Conservation (phyloP, 345 rosid species). For the Pugionium cornutum region DNA sequence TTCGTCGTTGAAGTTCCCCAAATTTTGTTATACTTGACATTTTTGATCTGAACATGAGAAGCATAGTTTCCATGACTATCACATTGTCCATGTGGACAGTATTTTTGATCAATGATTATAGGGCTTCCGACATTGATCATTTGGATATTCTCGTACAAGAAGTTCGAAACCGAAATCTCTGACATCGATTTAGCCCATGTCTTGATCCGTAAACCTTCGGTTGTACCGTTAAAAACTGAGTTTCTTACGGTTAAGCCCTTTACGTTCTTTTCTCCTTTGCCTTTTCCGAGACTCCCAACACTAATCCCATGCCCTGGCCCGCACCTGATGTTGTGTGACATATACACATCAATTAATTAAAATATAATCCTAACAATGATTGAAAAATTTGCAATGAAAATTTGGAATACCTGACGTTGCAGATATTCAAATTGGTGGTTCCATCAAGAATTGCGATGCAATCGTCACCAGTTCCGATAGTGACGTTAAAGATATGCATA, state of each 20-base stretch:
- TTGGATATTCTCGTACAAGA: slow-evolving; percentile 35
- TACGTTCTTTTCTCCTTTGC: slow-evolving; percentile 18
- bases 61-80: slow-evolving; percentile 22
- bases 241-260: slow-evolving; percentile 30
- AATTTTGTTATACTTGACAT: slow-evolving; percentile 33
- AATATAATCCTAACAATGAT: too few relatives aligned
- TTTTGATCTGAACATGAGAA: slow-evolving; percentile 45
- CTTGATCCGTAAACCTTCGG: slow-evolving; percentile 38
- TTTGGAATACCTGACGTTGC: slow-evolving; percentile 22
- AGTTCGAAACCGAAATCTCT: slow-evolving; percentile 20
- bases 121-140: slow-evolving; percentile 39
- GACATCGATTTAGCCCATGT: slow-evolving; percentile 39
- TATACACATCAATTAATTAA: background rate
- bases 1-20: slow-evolving; percentile 44
- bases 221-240: slow-evolving; percentile 35
- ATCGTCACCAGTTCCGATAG: slow-evolving; percentile 41
- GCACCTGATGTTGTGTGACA: slow-evolving; percentile 18
- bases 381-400: too few relatives aligned
- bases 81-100: slow-evolving; percentile 37
- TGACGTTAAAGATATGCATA: slow-evolving; percentile 18
- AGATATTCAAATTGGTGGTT: slow-evolving; percentile 29
- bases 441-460: slow-evolving; percentile 45
- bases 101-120: slow-evolving; percentile 38
- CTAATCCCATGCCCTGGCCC: slow-evolving; percentile 48
- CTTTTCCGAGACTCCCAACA: slow-evolving; percentile 37